A percentile compares a stretch with the other conserved stretches of the same genome.
These are phyloP conservation scores for Ganoderma lucidum DNA, from an alignment of 1,284 basidiomycete genomes.

Conservation along the genomic window DNA sequence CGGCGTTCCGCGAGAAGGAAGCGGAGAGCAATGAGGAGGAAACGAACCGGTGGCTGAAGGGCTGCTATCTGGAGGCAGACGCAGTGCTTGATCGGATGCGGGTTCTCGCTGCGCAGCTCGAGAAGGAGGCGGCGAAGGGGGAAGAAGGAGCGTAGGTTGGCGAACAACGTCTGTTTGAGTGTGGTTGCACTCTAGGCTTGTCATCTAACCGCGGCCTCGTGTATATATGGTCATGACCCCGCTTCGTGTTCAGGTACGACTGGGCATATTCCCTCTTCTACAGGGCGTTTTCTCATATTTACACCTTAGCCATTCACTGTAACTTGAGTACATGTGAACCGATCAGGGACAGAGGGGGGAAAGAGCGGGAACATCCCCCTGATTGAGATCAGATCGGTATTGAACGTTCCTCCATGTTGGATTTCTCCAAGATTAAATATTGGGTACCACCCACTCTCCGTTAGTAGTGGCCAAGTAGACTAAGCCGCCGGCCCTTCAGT, in stretches of 20 bases:
- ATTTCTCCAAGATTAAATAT: neutral
- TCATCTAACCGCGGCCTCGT: neutral
- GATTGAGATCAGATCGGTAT: neutral
- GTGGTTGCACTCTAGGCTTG: neutral
- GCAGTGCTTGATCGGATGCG: slow-evolving; percentile 70
- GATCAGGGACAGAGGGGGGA: neutral
- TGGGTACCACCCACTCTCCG: neutral
- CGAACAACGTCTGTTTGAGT: neutral
- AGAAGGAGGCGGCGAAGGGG: neutral
- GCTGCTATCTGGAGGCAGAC: slow-evolving; percentile 88
- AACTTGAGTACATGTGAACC: neutral
- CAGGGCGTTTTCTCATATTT: neutral
- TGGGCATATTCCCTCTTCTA: neutral
- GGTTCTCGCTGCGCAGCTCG: slow-evolving; percentile 35
- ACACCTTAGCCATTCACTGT: neutral
- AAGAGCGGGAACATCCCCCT: neutral
- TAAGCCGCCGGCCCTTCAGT: no score
- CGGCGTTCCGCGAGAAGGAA: slow-evolving; percentile 64
- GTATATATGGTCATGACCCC: neutral
- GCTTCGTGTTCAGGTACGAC: neutral
- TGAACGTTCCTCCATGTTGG: neutral
- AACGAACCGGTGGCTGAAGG: slow-evolving; percentile 83
- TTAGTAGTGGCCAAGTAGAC: neutral
- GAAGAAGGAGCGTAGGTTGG: neutral
- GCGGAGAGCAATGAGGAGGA: slow-evolving; percentile 49